These are phyloP conservation scores for Globisporangium polare DNA, from an alignment of 352 stramenopile genomes.

Conservation along the genomic window DNA sequence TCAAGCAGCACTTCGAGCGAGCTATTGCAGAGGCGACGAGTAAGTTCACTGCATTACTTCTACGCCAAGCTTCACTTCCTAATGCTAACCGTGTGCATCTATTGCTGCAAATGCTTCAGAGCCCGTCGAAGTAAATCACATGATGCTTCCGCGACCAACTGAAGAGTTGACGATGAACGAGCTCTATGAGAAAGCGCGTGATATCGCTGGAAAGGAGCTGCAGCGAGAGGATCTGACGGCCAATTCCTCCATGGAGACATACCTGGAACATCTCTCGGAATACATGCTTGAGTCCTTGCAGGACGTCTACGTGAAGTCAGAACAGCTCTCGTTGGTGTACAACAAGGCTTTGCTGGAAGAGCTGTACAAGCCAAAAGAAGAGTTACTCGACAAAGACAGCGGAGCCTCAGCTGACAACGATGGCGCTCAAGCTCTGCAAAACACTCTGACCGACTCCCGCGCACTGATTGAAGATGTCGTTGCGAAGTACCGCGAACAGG, in stretches of 20 bases:
- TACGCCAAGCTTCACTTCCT: neutral
- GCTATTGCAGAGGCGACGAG: constrained; percentile 26
- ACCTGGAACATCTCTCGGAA: constrained; percentile 44
- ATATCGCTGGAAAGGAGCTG: constrained; percentile 32
- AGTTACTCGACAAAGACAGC: constrained; percentile 12
- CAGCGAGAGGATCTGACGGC: constrained; percentile 34
- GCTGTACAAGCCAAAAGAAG: constrained; percentile 21
- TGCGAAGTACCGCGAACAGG: constrained; percentile 35
- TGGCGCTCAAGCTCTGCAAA: constrained; percentile 31
- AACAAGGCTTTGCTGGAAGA: constrained; percentile 48
- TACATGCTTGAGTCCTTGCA: constrained; percentile 39
- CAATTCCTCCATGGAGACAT: constrained; percentile 33
- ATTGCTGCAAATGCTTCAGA: constrained; percentile 14
- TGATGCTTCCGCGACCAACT: constrained; percentile 22
- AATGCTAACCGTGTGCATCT: constrained; percentile 2
- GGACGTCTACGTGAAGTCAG: constrained; percentile 29
- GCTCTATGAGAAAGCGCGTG: constrained; percentile 31
- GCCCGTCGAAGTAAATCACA: constrained; percentile 26
- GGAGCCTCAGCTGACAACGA: constrained; percentile 19
- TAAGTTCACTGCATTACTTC: constrained; percentile 16
- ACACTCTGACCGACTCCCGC: constrained; percentile 30
- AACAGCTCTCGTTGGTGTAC: constrained; percentile 32
- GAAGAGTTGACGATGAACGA: constrained; percentile 31
- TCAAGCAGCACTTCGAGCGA: constrained; percentile 31
- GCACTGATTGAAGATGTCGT: constrained; percentile 36